These are phyloP conservation scores for Fusarium sp. DNA, from an alignment of 2,329 filamentous ascomycete genomes.

Conservation along the genomic window DNA sequence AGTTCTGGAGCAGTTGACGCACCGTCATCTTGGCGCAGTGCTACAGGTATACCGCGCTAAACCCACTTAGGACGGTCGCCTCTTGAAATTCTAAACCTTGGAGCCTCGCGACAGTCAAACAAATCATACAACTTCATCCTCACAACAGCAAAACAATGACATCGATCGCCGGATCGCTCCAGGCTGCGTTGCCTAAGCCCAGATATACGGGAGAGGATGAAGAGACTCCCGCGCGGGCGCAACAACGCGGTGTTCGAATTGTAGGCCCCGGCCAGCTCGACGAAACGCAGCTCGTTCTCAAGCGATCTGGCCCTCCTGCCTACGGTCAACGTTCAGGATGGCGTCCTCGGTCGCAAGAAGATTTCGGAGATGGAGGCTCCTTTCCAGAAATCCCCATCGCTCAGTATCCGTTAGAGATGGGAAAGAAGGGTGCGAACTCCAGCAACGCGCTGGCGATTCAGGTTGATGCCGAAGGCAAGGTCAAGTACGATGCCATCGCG, in stretches of 20 bases:
- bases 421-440: slow-evolving; percentile 77
- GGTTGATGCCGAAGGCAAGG: slow-evolving; percentile 90
- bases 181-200: slow-evolving; percentile 86
- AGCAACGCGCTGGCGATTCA: slow-evolving; percentile 94
- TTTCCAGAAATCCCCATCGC: slow-evolving; percentile 95
- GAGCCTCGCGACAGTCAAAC: slow-evolving; percentile 39
- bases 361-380: slow-evolving; percentile 95
- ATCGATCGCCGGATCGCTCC: slow-evolving; percentile 77
- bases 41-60: slow-evolving; percentile 44
- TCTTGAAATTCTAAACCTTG: slow-evolving; percentile 52
- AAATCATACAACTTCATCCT: slow-evolving; percentile 40
- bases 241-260: slow-evolving; percentile 85
- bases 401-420: slow-evolving; percentile 97
- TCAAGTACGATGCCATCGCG: slow-evolving; percentile 97
- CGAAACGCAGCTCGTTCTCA: slow-evolving; percentile 86
- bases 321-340: slow-evolving; percentile 91
- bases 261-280: slow-evolving; percentile 84
- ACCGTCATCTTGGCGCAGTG: slow-evolving; percentile 14
- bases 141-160: slow-evolving; percentile 63
- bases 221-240: slow-evolving; percentile 77
- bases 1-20: slow-evolving; percentile 1
- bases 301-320: slow-evolving; percentile 85
- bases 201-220: slow-evolving; percentile 93
- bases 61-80: slow-evolving; percentile 49
- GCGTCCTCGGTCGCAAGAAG: slow-evolving; percentile 88